phyloP scores from a whole-genome alignment of 2,329 filamentous ascomycete species.

The Neurospora sp. region DNA sequence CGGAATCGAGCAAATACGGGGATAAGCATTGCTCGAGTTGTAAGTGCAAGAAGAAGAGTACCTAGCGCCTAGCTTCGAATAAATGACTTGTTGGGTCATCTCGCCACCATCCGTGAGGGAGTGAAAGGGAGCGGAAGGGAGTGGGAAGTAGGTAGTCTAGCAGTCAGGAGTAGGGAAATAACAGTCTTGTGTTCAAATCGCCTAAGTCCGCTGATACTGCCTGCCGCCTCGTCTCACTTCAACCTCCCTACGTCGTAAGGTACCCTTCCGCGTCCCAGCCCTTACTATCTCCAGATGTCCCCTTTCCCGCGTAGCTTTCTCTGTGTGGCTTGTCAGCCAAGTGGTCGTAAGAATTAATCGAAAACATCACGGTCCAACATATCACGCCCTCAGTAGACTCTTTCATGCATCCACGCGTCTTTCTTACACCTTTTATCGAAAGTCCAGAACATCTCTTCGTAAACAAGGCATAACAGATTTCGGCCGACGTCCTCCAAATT shows the following conservation, averaged over 20 bases:
- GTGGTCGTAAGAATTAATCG: not conserved
- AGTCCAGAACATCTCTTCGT: not conserved
- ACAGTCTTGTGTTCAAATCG: not conserved
- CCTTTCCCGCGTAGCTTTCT: too few relatives aligned
- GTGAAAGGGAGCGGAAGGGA: not conserved
- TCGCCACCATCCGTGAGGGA: too few relatives aligned
- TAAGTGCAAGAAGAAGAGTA: not conserved
- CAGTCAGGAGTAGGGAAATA: not conserved
- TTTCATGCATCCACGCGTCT: not conserved
- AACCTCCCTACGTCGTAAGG: too few relatives aligned
- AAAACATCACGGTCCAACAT: not conserved
- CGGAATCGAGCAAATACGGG: not conserved
- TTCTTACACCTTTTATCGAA: not conserved
- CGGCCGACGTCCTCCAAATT: not conserved
- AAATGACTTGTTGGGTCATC: too few relatives aligned
- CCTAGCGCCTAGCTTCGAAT: too few relatives aligned
- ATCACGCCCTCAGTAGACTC: not conserved
- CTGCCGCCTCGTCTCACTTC: too few relatives aligned
- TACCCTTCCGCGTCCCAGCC: not conserved
- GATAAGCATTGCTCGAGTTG: not conserved
- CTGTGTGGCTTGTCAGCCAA: too few relatives aligned
- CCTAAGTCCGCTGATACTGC: too few relatives aligned
- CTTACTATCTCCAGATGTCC: not conserved
- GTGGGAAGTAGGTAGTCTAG: not conserved
- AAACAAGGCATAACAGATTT: not conserved